Base-by-base conservation (phyloP, 805 yeast species). In the Myxozyma neglecta region DNA sequence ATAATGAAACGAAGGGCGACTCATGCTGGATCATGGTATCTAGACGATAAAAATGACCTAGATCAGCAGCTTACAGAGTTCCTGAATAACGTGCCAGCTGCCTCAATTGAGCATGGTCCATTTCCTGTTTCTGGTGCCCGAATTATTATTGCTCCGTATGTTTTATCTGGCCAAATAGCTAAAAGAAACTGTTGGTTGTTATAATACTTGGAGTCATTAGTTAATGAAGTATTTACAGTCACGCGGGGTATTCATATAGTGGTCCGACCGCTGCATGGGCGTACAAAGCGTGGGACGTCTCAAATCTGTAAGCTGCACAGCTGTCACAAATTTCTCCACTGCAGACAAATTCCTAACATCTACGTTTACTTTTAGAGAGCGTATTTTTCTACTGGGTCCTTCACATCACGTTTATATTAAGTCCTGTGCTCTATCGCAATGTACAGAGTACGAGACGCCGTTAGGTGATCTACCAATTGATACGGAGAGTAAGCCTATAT, bases 11-110 rank as follows among this genome's bases (percentile, higher is more conserved):
- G 91, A 56, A 82, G 85, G 2, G 96, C 96, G 1, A 81, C 96
- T 1, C 97, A 93, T 73, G 87, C 97, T 2, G 98, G 98, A 1
- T 74, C 91, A 1, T 93, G 99, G 99, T 93, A 94, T 73, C 69
- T 84, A 1, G 78, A 78, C 13, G 79, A 80, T 50, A 67, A 79
- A 0, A 47, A 69, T 1, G 71, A 70, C 20, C 77, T 93, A 13
- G 72, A 77, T 1, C 60, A 70, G 8, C 89, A 89, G 65, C 60
- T 93, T 16, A 80, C 80, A 11, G 70, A 71, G 0, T 83, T 77
- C 68, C 73, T 89, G 49, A 69, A 69, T 6, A 66, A 65, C 10
- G 81, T 81, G 1, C 70, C 70, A 6, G 57, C 43, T 11, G 46
- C 60, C 18, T 59, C 57, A 35, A 34, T 42, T 29, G 62, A 63